Evolutionary conservation across 1,139 yeast species (phyloP).

Genomic region (Pichia sp.): DNA sequence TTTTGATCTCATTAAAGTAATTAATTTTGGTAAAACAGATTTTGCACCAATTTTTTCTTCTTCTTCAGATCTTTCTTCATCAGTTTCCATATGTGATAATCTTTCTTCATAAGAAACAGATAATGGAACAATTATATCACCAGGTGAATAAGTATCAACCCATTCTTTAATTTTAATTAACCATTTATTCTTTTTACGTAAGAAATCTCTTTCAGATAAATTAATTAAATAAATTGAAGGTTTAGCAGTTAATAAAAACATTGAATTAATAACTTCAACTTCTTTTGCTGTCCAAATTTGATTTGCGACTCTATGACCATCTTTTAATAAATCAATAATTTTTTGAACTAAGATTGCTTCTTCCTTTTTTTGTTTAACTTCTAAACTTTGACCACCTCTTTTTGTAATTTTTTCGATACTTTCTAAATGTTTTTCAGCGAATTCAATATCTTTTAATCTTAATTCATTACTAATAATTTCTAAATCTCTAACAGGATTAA

Average conservation of each 20-base stretch:
- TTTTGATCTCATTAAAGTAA: slow-evolving; percentile 76
- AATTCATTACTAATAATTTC: slow-evolving; percentile 88
- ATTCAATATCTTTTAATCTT: slow-evolving; percentile 94
- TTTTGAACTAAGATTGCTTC: slow-evolving; percentile 77
- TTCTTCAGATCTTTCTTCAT: slow-evolving; percentile 89
- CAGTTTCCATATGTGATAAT: slow-evolving; percentile 80
- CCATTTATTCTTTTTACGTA: slow-evolving; percentile 97
- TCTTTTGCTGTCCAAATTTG: slow-evolving; percentile 86
- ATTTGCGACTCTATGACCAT: slow-evolving; percentile 87
- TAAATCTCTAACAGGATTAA: slow-evolving; percentile 91
- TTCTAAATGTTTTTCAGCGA: slow-evolving; percentile 86
- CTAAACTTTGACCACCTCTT: slow-evolving; percentile 94
- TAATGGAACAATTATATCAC: slow-evolving; percentile 90
- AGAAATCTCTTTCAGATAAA: slow-evolving; percentile 87
- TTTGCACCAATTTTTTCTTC: slow-evolving; percentile 78
- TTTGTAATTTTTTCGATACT: slow-evolving; percentile 78
- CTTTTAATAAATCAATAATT: slow-evolving; percentile 70
- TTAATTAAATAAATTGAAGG: slow-evolving; percentile 94
- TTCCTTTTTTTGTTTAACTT: slow-evolving; percentile 90
- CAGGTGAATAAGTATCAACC: slow-evolving; percentile 92
- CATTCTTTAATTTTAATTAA: slow-evolving; percentile 88
- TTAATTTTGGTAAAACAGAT: slow-evolving; percentile 85
- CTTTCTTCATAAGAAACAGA: slow-evolving; percentile 92
- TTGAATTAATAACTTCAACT: slow-evolving; percentile 80
- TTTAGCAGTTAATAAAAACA: slow-evolving; percentile 89